These are phyloP conservation scores for Ascochyta clinopodiicola DNA, from an alignment of 2,329 filamentous ascomycete genomes.

Conservation along the genomic window DNA sequence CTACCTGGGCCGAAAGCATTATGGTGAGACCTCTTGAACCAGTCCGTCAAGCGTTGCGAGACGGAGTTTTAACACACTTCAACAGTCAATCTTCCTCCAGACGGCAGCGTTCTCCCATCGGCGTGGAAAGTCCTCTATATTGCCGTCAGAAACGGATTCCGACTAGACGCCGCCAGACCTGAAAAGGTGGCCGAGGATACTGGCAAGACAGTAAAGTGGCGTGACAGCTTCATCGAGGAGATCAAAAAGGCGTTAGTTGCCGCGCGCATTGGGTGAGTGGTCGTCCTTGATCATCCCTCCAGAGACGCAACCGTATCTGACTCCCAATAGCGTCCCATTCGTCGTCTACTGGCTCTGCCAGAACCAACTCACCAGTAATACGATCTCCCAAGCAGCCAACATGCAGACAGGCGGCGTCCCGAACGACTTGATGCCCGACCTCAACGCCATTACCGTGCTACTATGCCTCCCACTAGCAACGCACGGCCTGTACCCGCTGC, in stretches of 20 bases:
- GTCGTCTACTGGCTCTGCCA: conserved; percentile 4
- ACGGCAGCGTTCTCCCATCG: conserved; percentile 23
- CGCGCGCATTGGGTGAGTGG: conserved; percentile 22
- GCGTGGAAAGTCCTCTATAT: conserved; percentile 8
- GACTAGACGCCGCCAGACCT: conserved; percentile 18
- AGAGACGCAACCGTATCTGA: conserved; percentile 3
- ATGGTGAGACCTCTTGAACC: too few relatives aligned
- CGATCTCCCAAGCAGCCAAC: conserved; percentile 7
- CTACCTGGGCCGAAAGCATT: too few relatives aligned
- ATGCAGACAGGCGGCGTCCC: conserved; percentile 1
- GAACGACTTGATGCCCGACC: conserved; percentile 6
- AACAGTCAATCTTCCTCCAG: conserved; percentile 19
- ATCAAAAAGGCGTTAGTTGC: conserved; percentile 23
- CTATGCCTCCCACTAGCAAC: too few relatives aligned
- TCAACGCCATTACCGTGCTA: background rate
- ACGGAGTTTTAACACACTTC: background rate
- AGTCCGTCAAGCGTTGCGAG: too few relatives aligned
- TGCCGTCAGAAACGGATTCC: conserved; percentile 17
- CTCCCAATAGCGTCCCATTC: conserved; percentile 5
- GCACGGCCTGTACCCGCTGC: conserved; percentile 22
- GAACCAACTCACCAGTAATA: conserved; percentile 5
- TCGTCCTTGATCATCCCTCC: background rate
- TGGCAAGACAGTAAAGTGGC: conserved; percentile 18
- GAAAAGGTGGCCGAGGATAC: conserved; percentile 7
- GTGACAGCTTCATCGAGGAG: conserved; percentile 26